These are phyloP conservation scores for Fusarium sp. DNA, from an alignment of 2,329 filamentous ascomycete genomes.

Conservation along the genomic window DNA sequence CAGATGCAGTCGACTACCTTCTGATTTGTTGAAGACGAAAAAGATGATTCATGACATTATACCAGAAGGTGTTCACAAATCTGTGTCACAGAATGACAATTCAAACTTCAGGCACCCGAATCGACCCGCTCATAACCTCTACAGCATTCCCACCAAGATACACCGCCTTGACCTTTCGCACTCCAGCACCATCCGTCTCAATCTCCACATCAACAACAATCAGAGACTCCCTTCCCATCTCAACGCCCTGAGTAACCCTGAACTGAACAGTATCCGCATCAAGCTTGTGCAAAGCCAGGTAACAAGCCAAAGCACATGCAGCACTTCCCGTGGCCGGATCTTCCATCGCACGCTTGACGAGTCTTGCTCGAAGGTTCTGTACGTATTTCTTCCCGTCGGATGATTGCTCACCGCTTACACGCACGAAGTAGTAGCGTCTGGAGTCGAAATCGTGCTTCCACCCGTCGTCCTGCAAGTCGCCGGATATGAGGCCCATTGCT, in stretches of 20 bases:
- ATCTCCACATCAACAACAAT: conserved; percentile 60
- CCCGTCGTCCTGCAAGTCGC: conserved; percentile 60
- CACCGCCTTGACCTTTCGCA: conserved; percentile 6
- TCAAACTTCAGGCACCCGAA: background rate
- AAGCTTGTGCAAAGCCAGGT: conserved; percentile 59
- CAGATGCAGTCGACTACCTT: too few species aligned
- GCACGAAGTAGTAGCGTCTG: conserved; percentile 70
- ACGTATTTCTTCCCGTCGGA: conserved; percentile 40
- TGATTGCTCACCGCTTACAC: conserved; percentile 44
- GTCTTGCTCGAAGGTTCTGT: conserved; percentile 66
- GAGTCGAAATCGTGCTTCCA: conserved; percentile 67
- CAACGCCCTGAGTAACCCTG: conserved; percentile 72
- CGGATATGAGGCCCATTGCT: conserved; percentile 51
- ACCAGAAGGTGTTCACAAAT: fast-evolving
- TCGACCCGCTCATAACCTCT: conserved; percentile 10
- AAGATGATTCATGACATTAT: background rate
- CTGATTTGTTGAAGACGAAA: too few species aligned
- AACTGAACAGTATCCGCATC: conserved; percentile 54
- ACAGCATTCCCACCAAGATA: conserved; percentile 32
- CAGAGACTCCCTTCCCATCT: conserved; percentile 71
- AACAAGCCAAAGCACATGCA: conserved; percentile 68
- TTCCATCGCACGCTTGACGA: conserved; percentile 66
- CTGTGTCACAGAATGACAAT: fast-evolving
- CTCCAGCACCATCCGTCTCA: conserved; percentile 15
- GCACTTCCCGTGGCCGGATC: conserved; percentile 75